Evolutionary conservation across 2,329 filamentous ascomycete species (phyloP).

Genomic region (Claviceps quebecensis): DNA sequence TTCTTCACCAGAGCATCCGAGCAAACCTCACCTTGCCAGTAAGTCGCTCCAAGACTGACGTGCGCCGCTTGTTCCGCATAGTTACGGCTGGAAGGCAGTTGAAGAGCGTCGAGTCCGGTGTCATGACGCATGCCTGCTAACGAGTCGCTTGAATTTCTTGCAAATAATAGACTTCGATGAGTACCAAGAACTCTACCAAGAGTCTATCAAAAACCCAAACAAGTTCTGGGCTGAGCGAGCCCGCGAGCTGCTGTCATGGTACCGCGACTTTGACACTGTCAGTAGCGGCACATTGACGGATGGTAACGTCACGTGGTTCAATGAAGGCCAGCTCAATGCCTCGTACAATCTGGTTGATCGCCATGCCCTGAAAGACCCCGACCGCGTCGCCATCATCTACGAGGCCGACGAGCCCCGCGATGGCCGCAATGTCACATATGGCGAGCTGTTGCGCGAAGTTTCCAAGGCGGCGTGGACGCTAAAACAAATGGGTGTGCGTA

Average conservation of each 20-base stretch:
- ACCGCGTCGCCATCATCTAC: slow-evolving; percentile 95
- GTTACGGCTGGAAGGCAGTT: neutral
- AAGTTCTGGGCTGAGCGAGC: slow-evolving; percentile 83
- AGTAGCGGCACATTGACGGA: slow-evolving; percentile 59
- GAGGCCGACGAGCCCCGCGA: slow-evolving; percentile 85
- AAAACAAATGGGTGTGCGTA: slow-evolving; percentile 90
- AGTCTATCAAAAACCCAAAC: slow-evolving; percentile 81
- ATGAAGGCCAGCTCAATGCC: slow-evolving; percentile 86
- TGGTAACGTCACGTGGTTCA: slow-evolving; percentile 88
- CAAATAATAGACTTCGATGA: slow-evolving; percentile 41
- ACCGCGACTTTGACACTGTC: slow-evolving; percentile 83
- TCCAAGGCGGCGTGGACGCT: slow-evolving; percentile 76
- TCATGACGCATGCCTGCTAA: neutral
- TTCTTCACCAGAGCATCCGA: slow-evolving; percentile 45
- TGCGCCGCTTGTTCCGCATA: neutral
- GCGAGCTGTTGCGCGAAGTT: slow-evolving; percentile 84
- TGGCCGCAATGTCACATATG: slow-evolving; percentile 82
- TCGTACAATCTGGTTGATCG: slow-evolving; percentile 96
- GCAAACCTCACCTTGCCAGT: slow-evolving; percentile 53
- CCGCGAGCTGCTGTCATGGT: slow-evolving; percentile 81
- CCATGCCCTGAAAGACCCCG: slow-evolving; percentile 85
- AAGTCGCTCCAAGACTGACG: slow-evolving; percentile 19
- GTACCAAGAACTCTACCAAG: slow-evolving; percentile 54
- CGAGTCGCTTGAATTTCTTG: neutral
- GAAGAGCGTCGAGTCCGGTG: neutral